Percentiles rank a stretch among this genome's conserved stretches.
Conservation (phyloP, 2,329 filamentous ascomycete genomes). For the Verticillium zaregamsianum region DNA sequence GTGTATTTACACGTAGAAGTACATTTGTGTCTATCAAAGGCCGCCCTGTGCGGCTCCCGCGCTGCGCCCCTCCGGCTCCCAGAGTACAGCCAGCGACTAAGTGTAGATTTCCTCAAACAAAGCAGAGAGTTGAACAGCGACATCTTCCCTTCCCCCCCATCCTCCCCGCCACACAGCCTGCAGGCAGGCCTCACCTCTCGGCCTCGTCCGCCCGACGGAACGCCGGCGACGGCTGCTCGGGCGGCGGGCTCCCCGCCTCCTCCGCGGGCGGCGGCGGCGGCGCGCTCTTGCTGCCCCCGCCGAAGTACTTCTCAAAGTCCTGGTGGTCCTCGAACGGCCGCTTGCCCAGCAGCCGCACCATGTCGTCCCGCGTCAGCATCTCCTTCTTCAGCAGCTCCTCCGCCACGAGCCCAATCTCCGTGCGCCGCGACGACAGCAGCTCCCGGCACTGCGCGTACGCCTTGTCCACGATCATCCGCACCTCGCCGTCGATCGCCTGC, state of each 20-base stretch:
- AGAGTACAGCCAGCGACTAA: background rate
- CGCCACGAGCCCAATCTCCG: slow-evolving; percentile 81
- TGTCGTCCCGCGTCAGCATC: slow-evolving; percentile 84
- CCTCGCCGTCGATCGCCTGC: slow-evolving; percentile 85
- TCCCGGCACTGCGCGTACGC: slow-evolving; percentile 89
- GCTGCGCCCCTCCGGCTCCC: background rate
- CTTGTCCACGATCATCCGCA: slow-evolving; percentile 84
- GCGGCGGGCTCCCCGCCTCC: slow-evolving; percentile 32
- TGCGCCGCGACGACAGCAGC: slow-evolving; percentile 79
- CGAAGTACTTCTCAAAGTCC: slow-evolving; percentile 95
- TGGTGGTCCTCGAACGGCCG: slow-evolving; percentile 79
- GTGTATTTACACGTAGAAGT: background rate
- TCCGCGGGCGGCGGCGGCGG: slow-evolving; percentile 51
- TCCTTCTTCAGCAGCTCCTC: slow-evolving; percentile 93
- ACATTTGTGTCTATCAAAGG: slow-evolving; percentile 1
- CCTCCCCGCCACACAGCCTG: too few relatives aligned
- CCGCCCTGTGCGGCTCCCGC: background rate
- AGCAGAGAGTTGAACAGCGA: background rate
- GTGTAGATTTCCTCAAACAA: background rate
- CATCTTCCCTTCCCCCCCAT: too few relatives aligned
- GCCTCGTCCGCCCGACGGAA: slow-evolving; percentile 20
- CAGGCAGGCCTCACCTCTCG: background rate
- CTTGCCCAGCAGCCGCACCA: slow-evolving; percentile 81
- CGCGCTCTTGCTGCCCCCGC: slow-evolving; percentile 52
- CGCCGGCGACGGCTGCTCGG: slow-evolving; percentile 32